Evolutionary conservation across 148 eudicot species (phyloP).

Genomic region (Pouteria glomerata): DNA sequence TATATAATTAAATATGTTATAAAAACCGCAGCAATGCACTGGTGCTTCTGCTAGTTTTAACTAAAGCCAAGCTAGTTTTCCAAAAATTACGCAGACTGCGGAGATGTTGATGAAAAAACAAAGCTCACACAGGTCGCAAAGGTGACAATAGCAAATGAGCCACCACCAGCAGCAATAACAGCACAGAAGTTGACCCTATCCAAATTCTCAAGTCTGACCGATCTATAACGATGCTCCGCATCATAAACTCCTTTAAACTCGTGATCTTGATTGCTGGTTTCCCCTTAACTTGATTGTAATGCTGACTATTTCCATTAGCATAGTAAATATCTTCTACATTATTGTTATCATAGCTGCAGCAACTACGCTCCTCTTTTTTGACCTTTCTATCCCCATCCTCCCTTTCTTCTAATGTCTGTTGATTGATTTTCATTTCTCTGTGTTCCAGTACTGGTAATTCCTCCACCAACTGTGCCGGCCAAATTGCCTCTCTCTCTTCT

Average conservation of each 20-base stretch:
- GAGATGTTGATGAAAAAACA: neutral
- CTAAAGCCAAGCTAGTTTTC: no score
- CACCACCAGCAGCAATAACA: slow-evolving; percentile 7
- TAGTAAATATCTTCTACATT: no score
- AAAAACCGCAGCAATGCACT: no score
- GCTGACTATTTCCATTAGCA: no score
- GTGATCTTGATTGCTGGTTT: neutral
- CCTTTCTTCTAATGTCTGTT: slow-evolving; percentile 6
- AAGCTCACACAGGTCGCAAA: slow-evolving; percentile 10
- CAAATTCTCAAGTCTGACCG: slow-evolving; percentile 11
- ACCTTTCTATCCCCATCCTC: neutral
- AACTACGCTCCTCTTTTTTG: neutral
- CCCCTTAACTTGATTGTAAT: no score
- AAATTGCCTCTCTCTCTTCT: no score
- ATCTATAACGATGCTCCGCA: neutral
- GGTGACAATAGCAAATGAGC: slow-evolving; percentile 12
- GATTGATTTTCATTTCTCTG: neutral
- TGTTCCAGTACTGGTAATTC: no score
- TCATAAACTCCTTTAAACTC: neutral
- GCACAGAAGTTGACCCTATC: neutral
- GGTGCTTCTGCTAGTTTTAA: no score
- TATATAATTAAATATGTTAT: no score
- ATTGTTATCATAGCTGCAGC: neutral
- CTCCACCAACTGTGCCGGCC: no score
- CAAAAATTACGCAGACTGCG: no score